Base-by-base conservation (phyloP, 176 grass and related monocot genomes). In the Aechmea fasciata region DNA sequence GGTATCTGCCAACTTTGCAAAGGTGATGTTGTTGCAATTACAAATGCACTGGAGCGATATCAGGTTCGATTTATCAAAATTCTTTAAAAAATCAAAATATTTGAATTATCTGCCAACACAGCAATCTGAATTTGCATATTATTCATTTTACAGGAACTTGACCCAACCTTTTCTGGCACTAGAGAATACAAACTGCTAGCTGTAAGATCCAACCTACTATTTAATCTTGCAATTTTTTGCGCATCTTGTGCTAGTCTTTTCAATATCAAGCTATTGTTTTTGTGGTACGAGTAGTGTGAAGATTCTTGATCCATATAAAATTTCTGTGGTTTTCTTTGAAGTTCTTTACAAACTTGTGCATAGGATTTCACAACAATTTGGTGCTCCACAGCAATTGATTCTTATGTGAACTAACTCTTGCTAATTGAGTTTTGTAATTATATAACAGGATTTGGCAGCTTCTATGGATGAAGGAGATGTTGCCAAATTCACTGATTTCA, bases 381-480 rank as follows among this genome's bases (percentile, higher is more conserved):
- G 33, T 41, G 17, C 55, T 17, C 20, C 17, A 22, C 8, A 19
- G 20, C 2, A 41, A 5, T 2, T 61, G 55, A 61, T 61, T 15
- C 7, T 6, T 18, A 19, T 61, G 15, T 61, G 13, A 71, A 57
- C 10, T 50, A 69, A 14, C 20, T 49, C 9, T 70, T 14, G 33
- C 14, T 15, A 18, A 64, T 22, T 9, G 20, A n/a, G 11, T 50
- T n/a, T 64, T 50, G 6, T 48, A 19, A 14, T 50, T 49, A 49
- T 18, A 41, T 82, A 72, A 9, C 82, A 99, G 94, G 94, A 90
- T 85, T 82, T 99, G 70, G 84, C 94, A 50, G 78, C 82, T 82
- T 82, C 94, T 19, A 90, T 99, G 87, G 94, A 99, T 77, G 87
- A 99, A 71, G 94, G 84, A 69, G 94, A 99, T 85, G 69, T 90